Base-by-base conservation (phyloP, 345 rosid species). In the Jatropha curcas region DNA sequence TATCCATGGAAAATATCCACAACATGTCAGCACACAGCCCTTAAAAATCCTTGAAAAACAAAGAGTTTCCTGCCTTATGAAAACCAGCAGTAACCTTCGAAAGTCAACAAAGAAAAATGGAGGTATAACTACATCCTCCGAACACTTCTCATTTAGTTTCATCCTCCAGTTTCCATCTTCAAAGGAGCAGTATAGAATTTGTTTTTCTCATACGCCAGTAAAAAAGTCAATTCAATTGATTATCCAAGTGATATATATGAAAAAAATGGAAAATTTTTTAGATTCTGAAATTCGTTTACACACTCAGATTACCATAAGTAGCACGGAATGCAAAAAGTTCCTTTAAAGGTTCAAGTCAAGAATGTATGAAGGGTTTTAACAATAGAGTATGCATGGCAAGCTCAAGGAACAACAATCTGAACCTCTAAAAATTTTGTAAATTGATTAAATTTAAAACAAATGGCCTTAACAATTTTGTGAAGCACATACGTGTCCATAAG, bases 401-500 rank as follows among this genome's bases (percentile, higher is more conserved):
- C 24, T 34, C 22, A 24, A 22, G 19, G 79, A 58, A 63, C 25
- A 39, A 27, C 50, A 16, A 8, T 7, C 58, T 37, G 62, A 65
- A 69, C n/a, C 14, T 59, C 51, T 19, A 28, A n/a, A n/a, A 20
- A 39, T 13, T 39, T 35, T 43, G 45, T 19, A 1, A 5, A 63
- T 67, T 25, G 52, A 50, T 66, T 56, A 60, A 57, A 37, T 57
- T 34, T 35, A 61, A 68, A 48, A 67, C 64, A 37, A 55, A 55
- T 34, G 33, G 62, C 33, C 53, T 60, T 35, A 19, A 68, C 25
- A 68, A 50, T 39, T 28, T 68, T 7, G 19, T 41, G 55, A 80
- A 80, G 56, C 67, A 83, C 95, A 59, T 87, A 92, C 98, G 99
- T 95, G 84, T 95, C 99, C 99, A 95, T 95, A 69, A 95, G 99